Evolutionary conservation across 1,284 basidiomycete species (phyloP).

Genomic region (Cutaneotrichosporon sp.): DNA sequence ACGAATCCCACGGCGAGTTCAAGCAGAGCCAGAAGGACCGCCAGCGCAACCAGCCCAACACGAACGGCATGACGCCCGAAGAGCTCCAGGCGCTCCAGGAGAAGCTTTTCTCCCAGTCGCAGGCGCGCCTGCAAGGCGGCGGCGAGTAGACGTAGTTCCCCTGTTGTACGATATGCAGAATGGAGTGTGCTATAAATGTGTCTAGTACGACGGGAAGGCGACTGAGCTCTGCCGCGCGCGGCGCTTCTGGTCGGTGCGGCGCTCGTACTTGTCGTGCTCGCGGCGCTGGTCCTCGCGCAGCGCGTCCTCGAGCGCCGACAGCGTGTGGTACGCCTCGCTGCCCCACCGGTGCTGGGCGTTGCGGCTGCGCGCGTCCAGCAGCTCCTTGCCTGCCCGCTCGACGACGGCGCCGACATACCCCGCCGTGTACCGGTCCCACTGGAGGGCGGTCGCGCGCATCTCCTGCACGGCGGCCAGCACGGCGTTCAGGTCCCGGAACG

Average conservation of each 20-base stretch:
- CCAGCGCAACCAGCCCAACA: conserved; percentile 83
- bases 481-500: conserved; percentile 73
- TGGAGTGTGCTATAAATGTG: not conserved
- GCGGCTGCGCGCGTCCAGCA: conserved; percentile 9
- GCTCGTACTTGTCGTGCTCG: conserved; percentile 15
- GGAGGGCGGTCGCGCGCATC: conserved; percentile 76
- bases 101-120: conserved; percentile 84
- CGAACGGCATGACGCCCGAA: conserved; percentile 87
- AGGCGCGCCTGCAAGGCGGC: conserved; percentile 57
- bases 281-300: conserved; percentile 12
- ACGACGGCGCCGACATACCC: conserved; percentile 66
- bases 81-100: conserved; percentile 87
- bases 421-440: conserved; percentile 64
- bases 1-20: conserved; percentile 81
- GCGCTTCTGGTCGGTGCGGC: conserved; percentile 5
- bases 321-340: conserved; percentile 14
- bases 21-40: conserved; percentile 46
- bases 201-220: not conserved
- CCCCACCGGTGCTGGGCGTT: conserved; percentile 14
- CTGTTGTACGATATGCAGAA: conserved; percentile 21
- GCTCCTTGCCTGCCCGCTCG: conserved; percentile 57
- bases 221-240: conserved; percentile 1
- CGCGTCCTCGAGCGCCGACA: conserved; percentile 14
- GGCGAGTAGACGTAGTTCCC: conserved; percentile 4
- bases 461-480: conserved; percentile 71